These are phyloP conservation scores for Aspergillus bertholletiae DNA, from an alignment of 495 filamentous ascomycete genomes.

Conservation along the genomic window DNA sequence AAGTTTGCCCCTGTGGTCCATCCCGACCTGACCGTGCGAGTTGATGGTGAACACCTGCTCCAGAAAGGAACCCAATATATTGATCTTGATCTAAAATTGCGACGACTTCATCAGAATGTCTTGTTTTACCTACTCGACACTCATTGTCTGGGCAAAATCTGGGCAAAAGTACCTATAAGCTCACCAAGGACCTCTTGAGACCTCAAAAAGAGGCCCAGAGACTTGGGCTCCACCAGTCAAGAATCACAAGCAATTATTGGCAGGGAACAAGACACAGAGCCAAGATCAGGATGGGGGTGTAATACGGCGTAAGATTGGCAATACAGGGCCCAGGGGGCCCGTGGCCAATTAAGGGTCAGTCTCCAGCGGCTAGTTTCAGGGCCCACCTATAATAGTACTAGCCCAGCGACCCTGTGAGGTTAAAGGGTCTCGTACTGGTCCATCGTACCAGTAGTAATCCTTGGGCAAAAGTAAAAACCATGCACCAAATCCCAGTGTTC, in stretches of 20 bases:
- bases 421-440: background rate
- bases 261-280: constrained; percentile 8
- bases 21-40: background rate
- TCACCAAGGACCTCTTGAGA: background rate
- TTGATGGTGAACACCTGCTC: too few relatives aligned
- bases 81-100: too few relatives aligned
- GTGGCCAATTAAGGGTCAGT: constrained; percentile 1
- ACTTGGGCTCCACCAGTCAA: background rate
- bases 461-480: too few relatives aligned
- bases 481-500: too few relatives aligned
- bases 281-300: background rate
- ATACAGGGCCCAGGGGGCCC: background rate
- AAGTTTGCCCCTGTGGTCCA: background rate
- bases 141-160: too few relatives aligned
- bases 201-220: background rate
- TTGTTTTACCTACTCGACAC: too few relatives aligned
- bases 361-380: constrained; percentile 5
- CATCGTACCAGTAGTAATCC: background rate
- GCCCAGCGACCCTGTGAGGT: background rate
- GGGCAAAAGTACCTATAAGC: too few relatives aligned
- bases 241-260: constrained; percentile 19
- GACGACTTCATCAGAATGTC: too few relatives aligned
- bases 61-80: too few relatives aligned
- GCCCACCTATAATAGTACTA: background rate
- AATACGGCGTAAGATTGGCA: background rate